Conservation (phyloP, 257 asterid genomes). For the Lantana camara region DNA sequence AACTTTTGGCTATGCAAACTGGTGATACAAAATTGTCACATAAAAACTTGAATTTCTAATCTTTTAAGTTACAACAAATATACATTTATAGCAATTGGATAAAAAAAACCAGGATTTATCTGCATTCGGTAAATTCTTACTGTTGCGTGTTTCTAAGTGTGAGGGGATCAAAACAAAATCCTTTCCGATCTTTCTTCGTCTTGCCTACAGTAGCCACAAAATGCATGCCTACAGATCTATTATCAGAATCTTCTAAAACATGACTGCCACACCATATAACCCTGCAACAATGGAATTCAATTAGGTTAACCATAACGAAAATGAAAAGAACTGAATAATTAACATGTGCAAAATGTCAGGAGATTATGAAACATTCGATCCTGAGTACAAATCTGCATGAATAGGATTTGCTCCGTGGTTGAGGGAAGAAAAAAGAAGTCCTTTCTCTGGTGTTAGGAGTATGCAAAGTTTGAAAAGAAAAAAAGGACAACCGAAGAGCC, state of each 20-base stretch:
- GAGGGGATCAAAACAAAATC: background rate
- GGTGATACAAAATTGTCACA: too few relatives aligned
- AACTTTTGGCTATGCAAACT: too few relatives aligned
- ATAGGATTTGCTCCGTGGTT: too few relatives aligned
- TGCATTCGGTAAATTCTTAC: background rate
- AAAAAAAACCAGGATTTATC: constrained; percentile 11
- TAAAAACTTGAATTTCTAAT: background rate
- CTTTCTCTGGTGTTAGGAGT: too few relatives aligned
- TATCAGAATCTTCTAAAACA: background rate
- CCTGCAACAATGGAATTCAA: constrained; percentile 24
- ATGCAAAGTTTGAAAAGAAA: background rate
- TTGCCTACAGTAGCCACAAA: constrained; percentile 13
- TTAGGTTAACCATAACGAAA: too few relatives aligned
- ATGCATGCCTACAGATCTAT: background rate
- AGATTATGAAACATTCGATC: background rate
- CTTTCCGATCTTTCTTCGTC: constrained; percentile 1
- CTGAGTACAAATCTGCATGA: background rate
- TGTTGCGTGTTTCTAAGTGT: background rate
- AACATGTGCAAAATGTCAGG: background rate
- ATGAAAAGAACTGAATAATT: too few relatives aligned
- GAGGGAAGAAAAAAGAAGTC: too few relatives aligned
- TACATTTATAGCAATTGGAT: constrained; percentile 19
- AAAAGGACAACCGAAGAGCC: background rate
- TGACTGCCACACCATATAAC: constrained; percentile 18
- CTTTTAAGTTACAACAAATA: background rate